Conservation (phyloP, 2,329 filamentous ascomycete genomes). For the Gaeumannomyces tritici region DNA sequence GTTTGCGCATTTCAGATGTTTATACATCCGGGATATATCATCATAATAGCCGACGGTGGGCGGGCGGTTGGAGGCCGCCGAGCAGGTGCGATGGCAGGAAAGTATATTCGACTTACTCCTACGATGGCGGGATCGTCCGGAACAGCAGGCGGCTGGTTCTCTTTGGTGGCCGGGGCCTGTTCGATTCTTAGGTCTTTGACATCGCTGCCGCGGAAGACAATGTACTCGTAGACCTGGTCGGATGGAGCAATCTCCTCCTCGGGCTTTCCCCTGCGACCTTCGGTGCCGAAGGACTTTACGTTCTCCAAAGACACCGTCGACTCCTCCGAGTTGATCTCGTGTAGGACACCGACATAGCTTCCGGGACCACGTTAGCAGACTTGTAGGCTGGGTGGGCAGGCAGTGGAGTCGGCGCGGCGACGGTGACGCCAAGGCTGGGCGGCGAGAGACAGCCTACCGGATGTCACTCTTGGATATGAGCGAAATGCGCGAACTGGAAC, state of each 20-base stretch:
- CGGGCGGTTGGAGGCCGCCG: slow-evolving; percentile 6
- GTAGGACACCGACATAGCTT: slow-evolving; percentile 90
- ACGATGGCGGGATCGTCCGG: slow-evolving; percentile 95
- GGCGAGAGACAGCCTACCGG: slow-evolving; percentile 5
- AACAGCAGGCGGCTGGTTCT: slow-evolving; percentile 66
- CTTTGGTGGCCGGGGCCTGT: slow-evolving; percentile 63
- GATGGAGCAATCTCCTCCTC: slow-evolving; percentile 77
- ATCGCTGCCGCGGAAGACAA: slow-evolving; percentile 95
- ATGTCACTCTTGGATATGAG: slow-evolving; percentile 14
- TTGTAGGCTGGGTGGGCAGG: slow-evolving; percentile 9
- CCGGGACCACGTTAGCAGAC: slow-evolving; percentile 21
- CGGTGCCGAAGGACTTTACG: slow-evolving; percentile 88
- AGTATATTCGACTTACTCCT: slow-evolving; percentile 63
- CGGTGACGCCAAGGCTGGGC: background rate
- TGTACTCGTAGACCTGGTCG: slow-evolving; percentile 92
- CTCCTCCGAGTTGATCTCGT: slow-evolving; percentile 96
- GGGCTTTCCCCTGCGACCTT: slow-evolving; percentile 71
- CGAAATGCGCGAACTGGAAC: slow-evolving; percentile 11
- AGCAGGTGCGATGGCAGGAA: slow-evolving; percentile 5
- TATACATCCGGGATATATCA: slow-evolving; percentile 99
- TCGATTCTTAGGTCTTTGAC: slow-evolving; percentile 97
- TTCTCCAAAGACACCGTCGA: slow-evolving; percentile 96
- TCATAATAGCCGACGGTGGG: slow-evolving; percentile 48
- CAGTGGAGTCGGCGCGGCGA: background rate
- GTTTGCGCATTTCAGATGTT: slow-evolving; percentile 83